phyloP scores from a whole-genome alignment of 768 basidiomycete species.

The Tricholoma matsutake region DNA sequence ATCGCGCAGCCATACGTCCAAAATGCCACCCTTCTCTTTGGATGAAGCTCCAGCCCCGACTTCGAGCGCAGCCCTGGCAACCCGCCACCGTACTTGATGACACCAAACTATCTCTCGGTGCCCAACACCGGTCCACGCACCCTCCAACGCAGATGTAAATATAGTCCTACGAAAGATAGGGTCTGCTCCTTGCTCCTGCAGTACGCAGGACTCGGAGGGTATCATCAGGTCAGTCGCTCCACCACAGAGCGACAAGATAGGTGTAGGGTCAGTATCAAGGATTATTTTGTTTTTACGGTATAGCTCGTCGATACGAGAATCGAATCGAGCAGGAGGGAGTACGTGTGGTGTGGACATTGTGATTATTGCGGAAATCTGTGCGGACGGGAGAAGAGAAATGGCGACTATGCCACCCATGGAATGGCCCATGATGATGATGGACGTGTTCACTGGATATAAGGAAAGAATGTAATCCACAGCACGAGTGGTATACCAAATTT shows the following conservation, averaged over 20 bases:
- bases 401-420: conserved; percentile 98
- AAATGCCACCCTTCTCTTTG: conserved; percentile 29
- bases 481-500: conserved; percentile 69
- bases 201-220: conserved; percentile 82
- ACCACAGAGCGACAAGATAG: conserved; percentile 84
- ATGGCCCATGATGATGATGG: conserved; percentile 82
- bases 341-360: conserved; percentile 97
- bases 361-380: conserved; percentile 70
- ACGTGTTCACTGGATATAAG: conserved; percentile 60
- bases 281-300: conserved; percentile 47
- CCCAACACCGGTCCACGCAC: conserved; percentile 94
- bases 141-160: conserved; percentile 85
- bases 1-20: conserved; percentile 71
- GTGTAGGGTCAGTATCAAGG: conserved; percentile 48
- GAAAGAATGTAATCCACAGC: conserved; percentile 79
- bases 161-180: conserved; percentile 54
- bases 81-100: conserved; percentile 89
- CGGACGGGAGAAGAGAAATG: conserved; percentile 67
- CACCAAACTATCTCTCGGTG: conserved; percentile 99
- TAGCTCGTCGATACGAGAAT: conserved; percentile 72
- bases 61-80: conserved; percentile 79
- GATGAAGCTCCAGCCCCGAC: conserved; percentile 36
- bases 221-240: conserved; percentile 92
- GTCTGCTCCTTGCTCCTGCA: conserved; percentile 33
- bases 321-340: conserved; percentile 86